A percentile compares a stretch with the other conserved stretches of the same genome.
These are phyloP conservation scores for Candida nanaspora DNA, from an alignment of 805 yeast genomes.

Conservation along the genomic window DNA sequence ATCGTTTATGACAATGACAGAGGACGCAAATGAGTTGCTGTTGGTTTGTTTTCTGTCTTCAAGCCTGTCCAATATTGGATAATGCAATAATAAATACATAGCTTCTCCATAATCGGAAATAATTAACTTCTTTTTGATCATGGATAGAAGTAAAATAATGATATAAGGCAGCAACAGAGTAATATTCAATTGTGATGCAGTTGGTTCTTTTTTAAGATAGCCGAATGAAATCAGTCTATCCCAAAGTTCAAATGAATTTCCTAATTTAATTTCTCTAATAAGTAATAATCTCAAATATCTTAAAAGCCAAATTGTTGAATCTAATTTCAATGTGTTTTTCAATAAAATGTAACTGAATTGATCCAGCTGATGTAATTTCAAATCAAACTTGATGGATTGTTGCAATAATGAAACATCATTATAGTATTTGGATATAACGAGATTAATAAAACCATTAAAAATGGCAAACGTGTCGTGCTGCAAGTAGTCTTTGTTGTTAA, in stretches of 20 bases:
- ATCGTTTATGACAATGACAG: neutral
- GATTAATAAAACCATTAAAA: slow-evolving; percentile 31
- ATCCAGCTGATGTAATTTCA: slow-evolving; percentile 42
- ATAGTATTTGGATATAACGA: slow-evolving; percentile 29
- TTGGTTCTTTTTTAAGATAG: slow-evolving; percentile 7
- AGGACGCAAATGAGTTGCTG: neutral
- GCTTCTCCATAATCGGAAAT: slow-evolving; percentile 47
- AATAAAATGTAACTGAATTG: slow-evolving; percentile 40
- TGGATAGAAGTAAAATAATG: slow-evolving; percentile 35
- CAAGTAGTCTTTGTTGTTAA: slow-evolving; percentile 32
- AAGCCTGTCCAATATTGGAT: slow-evolving; percentile 26
- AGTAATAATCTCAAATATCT: slow-evolving; percentile 41
- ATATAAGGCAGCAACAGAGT: slow-evolving; percentile 32
- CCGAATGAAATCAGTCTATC: slow-evolving; percentile 36
- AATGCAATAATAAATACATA: slow-evolving; percentile 40
- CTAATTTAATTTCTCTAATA: slow-evolving; percentile 39
- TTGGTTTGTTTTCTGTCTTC: neutral
- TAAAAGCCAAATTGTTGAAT: slow-evolving; percentile 49
- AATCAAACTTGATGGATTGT: slow-evolving; percentile 42
- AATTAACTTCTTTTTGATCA: slow-evolving; percentile 35
- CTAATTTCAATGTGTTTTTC: slow-evolving; percentile 37
- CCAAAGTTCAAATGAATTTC: slow-evolving; percentile 34
- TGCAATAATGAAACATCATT: slow-evolving; percentile 34
- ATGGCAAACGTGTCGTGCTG: slow-evolving; percentile 37
- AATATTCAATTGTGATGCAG: slow-evolving; percentile 14